Conservation (phyloP, 306 rosid genomes). For the Abrus pulchellus region DNA sequence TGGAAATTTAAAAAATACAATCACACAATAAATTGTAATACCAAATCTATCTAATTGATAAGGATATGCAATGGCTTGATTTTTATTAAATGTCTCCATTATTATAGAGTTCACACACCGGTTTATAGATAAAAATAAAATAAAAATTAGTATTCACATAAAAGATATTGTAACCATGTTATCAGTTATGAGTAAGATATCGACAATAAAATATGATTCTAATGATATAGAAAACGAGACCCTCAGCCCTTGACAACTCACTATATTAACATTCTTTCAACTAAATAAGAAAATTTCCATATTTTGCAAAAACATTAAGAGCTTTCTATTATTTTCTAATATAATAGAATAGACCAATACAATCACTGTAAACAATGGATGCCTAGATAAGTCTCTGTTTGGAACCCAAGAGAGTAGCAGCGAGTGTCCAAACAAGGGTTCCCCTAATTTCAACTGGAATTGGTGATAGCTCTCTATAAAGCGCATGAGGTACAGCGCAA, state of each 20-base stretch:
- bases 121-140: too few species aligned
- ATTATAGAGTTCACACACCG: too few species aligned
- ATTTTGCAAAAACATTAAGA: conserved; percentile 17
- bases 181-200: too few species aligned
- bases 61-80: too few species aligned
- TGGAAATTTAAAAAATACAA: too few species aligned
- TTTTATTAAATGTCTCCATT: too few species aligned
- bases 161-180: too few species aligned
- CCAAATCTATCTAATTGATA: too few species aligned
- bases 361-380: neutral
- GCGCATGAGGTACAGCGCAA: neutral
- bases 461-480: conserved; percentile 27
- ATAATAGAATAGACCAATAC: neutral
- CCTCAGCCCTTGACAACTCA: neutral
- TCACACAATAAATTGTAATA: too few species aligned
- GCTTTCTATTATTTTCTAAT: conserved; percentile 2
- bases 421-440: conserved; percentile 23
- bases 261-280: neutral
- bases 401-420: neutral
- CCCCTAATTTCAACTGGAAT: neutral
- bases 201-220: too few species aligned
- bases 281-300: neutral
- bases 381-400: neutral
- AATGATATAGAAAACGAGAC: too few species aligned
- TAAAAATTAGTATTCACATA: too few species aligned